Base-by-base conservation (phyloP, 2,329 filamentous ascomycete genomes). In the Claviceps maximensis region DNA sequence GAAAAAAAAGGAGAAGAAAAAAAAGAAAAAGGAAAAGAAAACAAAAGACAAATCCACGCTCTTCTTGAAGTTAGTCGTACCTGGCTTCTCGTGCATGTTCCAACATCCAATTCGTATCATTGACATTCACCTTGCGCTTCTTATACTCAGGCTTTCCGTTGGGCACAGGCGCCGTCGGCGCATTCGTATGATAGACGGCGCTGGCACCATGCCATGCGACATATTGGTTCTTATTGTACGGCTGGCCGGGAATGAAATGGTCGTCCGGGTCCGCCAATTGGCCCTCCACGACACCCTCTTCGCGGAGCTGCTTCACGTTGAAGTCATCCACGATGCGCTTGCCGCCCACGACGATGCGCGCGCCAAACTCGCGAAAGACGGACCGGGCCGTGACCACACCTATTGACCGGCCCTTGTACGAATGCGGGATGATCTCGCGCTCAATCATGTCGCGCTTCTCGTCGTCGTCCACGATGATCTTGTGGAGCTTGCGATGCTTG, bases 171-270 rank as follows among this genome's bases (percentile, higher is more conserved):
- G 87, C 82, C 23, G 84, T 83, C 1, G 89, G 87, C 1, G 78
- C 80, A 53, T 83, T 84, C 13, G 87, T 89, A 66, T 97, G 89
- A 66, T 98, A 98, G 25, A 98, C 93, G 41, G 87, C 84, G 67
- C 91, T 97, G 48, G 93, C 93, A 49, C 93, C 93, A 66, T 95
- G 90, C 93, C 93, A 98, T 29, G 93, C 93, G 29, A 98, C 93
- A 64, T 96, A 98, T 67, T 96, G 90, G 65, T 98, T 98, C 71
- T 91, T 89, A 75, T 98, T 96, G 76, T 98, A 98, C n/a, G 83
- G 77, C 65, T 94, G 86, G 41, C 85, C 87, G 9, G 79, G 78
- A 27, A 89, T 79, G 44, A 90, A 78, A 55, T 77, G 78, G 68
- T 98, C 93, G 55, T 89, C 85, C 0, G 91, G 91, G 63, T 97